Conservation (phyloP, 306 rosid genomes). For the Rosa multiflora region DNA sequence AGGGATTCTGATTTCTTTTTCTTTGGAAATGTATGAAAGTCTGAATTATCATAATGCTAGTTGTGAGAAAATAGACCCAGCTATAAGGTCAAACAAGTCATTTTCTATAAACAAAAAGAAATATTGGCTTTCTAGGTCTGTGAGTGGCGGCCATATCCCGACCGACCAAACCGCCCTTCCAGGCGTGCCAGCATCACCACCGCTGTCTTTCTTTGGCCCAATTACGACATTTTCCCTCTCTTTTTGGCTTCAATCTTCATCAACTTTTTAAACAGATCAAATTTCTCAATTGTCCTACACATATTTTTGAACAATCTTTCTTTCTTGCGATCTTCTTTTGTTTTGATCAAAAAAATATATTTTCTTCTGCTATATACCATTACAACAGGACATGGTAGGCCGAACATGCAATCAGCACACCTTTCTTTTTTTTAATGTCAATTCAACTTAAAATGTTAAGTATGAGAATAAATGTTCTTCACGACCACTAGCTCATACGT, state of each 20-base stretch:
- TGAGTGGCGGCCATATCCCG: constrained; percentile 54
- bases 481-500: too few species aligned
- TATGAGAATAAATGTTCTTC: too few species aligned
- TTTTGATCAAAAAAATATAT: neutral
- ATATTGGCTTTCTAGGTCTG: constrained; percentile 28
- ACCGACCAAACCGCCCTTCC: constrained; percentile 85
- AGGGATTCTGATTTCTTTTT: neutral
- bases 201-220: constrained; percentile 29
- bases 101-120: neutral
- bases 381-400: too few species aligned
- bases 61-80: constrained; percentile 15
- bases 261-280: neutral
- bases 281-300: neutral
- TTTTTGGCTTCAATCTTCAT: neutral
- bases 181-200: constrained; percentile 31
- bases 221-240: constrained; percentile 22
- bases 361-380: too few species aligned
- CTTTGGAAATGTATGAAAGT: neutral
- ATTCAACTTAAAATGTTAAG: too few species aligned
- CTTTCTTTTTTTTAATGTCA: too few species aligned
- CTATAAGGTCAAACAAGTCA: constrained; percentile 27
- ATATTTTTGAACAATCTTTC: too few species aligned
- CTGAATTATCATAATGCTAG: neutral
- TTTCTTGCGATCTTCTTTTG: too few species aligned
- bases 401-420: too few species aligned